A percentile compares a stretch with the other conserved stretches of the same genome.
These are phyloP conservation scores for Meripilus lineatus DNA, from an alignment of 1,284 basidiomycete genomes.

Conservation along the genomic window DNA sequence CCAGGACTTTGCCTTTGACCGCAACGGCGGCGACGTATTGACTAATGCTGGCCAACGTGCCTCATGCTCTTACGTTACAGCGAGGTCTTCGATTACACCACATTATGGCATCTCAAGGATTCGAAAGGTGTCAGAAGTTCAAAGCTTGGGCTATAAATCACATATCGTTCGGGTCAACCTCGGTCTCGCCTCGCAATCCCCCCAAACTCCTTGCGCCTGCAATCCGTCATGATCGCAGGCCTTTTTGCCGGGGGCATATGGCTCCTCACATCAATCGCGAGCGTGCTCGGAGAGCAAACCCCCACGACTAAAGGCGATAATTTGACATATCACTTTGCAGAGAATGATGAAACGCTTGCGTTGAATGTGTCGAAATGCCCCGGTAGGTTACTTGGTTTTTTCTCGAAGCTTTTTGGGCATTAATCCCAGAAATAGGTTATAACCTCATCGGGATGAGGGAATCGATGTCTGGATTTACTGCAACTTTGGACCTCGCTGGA, in stretches of 20 bases:
- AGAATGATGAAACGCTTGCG: neutral
- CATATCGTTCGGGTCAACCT: slow-evolving; percentile 3
- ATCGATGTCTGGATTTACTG: slow-evolving; percentile 47
- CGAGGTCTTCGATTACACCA: no score
- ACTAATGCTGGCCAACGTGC: no score
- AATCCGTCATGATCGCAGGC: no score
- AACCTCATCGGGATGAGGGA: slow-evolving; percentile 40
- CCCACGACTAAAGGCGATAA: neutral
- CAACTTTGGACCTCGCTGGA: slow-evolving; percentile 53
- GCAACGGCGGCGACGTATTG: no score
- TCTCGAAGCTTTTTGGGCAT: no score
- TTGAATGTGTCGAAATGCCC: slow-evolving; percentile 11
- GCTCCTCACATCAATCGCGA: neutral
- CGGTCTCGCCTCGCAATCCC: slow-evolving; percentile 1
- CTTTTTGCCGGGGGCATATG: no score
- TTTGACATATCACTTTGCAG: neutral
- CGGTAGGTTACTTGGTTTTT: no score
- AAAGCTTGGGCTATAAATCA: neutral
- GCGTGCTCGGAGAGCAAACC: neutral
- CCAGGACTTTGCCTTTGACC: no score
- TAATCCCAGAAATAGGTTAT: slow-evolving; percentile 59
- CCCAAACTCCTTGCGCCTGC: neutral
- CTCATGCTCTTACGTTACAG: no score
- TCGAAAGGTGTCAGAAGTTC: no score
- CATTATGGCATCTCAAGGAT: no score